Evolutionary conservation across 306 rosid genomes (phyloP).

Genomic region (Medicago arabica): DNA sequence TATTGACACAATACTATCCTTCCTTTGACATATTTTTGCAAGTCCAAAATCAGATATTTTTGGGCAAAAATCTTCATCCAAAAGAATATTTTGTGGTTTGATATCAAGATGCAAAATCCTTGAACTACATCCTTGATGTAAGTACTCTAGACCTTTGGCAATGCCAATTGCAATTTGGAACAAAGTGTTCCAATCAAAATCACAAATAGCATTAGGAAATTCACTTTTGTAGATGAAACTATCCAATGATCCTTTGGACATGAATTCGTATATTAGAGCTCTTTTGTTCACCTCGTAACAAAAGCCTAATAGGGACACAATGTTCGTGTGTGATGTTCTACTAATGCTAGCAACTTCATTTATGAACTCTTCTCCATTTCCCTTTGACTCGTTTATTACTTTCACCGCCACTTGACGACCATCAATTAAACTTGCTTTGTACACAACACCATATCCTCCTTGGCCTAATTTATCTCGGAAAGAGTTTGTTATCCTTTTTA

Average conservation of each 20-base stretch:
- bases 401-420: slow-evolving; percentile 51
- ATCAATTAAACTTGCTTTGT: slow-evolving; percentile 45
- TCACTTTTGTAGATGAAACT: slow-evolving; percentile 31
- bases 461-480: not conserved
- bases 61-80: slow-evolving; percentile 43
- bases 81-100: slow-evolving; percentile 41
- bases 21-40: slow-evolving; percentile 45
- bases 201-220: slow-evolving; percentile 12
- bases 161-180: slow-evolving; percentile 43
- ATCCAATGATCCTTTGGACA: slow-evolving; percentile 56
- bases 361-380: slow-evolving; percentile 52
- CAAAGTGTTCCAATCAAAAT: slow-evolving; percentile 35
- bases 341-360: slow-evolving; percentile 58
- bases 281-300: slow-evolving; percentile 43
- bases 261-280: slow-evolving; percentile 53
- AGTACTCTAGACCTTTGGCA: slow-evolving; percentile 54
- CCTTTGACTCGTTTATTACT: slow-evolving; percentile 32
- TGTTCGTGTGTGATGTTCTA: slow-evolving; percentile 49
- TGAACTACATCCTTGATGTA: slow-evolving; percentile 49
- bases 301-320: slow-evolving; percentile 51
- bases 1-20: slow-evolving; percentile 44
- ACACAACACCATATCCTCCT: slow-evolving; percentile 12
- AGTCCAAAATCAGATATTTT: slow-evolving; percentile 54
- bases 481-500: not conserved
- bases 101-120: slow-evolving; percentile 56